phyloP scores from a whole-genome alignment of 352 stramenopile species.

The Phytophthora melonis region DNA sequence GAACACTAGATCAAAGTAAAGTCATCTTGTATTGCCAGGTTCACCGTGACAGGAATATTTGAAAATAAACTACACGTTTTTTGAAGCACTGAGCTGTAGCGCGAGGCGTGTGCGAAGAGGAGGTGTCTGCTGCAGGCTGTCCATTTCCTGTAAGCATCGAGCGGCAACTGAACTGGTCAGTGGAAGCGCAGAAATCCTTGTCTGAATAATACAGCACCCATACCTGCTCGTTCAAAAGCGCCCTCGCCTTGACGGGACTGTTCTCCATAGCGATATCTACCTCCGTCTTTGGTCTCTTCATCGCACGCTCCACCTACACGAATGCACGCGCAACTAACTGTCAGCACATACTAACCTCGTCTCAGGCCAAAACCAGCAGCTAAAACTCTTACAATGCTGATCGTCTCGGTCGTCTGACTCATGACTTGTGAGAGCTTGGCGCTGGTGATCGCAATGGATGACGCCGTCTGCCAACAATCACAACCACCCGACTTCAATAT shows the following conservation, averaged over 20 bases:
- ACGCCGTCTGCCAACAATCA: constrained; percentile 51
- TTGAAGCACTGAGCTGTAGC: constrained; percentile 48
- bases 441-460: constrained; percentile 61
- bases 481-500: neutral
- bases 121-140: constrained; percentile 31
- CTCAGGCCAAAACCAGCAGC: neutral
- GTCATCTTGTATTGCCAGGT: constrained; percentile 4
- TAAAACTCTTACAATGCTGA: constrained; percentile 59
- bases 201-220: neutral
- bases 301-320: constrained; percentile 67
- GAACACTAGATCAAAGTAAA: neutral
- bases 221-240: constrained; percentile 55
- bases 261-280: constrained; percentile 81
- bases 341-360: neutral
- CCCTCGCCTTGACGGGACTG: constrained; percentile 63
- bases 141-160: constrained; percentile 29
- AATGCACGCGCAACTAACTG: neutral
- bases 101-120: constrained; percentile 59
- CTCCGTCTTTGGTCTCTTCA: constrained; percentile 81
- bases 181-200: neutral
- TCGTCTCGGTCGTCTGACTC: constrained; percentile 72
- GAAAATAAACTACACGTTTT: constrained; percentile 49
- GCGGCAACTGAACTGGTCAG: neutral
- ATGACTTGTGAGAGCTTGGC: constrained; percentile 65
- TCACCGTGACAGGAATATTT: neutral